phyloP scores from a whole-genome alignment of 73 alveolate genomes.

The Tetrahymena thermophila region DNA sequence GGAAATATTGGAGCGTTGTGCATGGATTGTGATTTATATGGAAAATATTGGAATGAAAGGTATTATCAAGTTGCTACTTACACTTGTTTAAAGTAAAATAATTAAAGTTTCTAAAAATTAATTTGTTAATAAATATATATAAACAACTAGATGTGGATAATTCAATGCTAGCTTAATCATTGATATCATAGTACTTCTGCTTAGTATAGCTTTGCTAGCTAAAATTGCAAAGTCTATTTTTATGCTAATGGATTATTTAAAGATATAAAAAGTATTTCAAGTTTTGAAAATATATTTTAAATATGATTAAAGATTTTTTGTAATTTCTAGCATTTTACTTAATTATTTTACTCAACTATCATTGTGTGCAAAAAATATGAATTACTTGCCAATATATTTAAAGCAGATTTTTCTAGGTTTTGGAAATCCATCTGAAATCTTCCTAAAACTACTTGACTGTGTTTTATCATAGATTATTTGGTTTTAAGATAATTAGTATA shows the following conservation, averaged over 20 bases:
- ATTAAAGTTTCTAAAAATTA: not conserved
- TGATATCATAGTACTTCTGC: not conserved
- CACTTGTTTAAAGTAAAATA: not conserved
- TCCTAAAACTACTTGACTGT: not conserved
- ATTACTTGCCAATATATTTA: not conserved
- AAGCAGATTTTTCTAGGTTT: not conserved
- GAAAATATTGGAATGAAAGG: not conserved
- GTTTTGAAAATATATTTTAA: not conserved
- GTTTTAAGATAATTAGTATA: too few relatives aligned
- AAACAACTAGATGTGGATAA: not conserved
- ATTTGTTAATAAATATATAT: not conserved
- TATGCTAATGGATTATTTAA: not conserved
- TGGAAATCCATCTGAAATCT: not conserved
- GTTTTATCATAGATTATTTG: not conserved
- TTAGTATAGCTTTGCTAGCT: not conserved
- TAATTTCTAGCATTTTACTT: not conserved
- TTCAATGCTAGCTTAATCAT: not conserved
- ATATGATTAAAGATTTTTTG: not conserved
- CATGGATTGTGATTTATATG: not conserved
- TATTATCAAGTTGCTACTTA: not conserved
- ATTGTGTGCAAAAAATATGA: not conserved
- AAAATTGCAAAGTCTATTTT: not conserved
- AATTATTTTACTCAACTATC: not conserved
- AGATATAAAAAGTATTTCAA: not conserved
- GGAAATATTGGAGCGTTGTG: not conserved